Conservation (phyloP, 1,284 basidiomycete species). For the Leccinum solheimii region DNA sequence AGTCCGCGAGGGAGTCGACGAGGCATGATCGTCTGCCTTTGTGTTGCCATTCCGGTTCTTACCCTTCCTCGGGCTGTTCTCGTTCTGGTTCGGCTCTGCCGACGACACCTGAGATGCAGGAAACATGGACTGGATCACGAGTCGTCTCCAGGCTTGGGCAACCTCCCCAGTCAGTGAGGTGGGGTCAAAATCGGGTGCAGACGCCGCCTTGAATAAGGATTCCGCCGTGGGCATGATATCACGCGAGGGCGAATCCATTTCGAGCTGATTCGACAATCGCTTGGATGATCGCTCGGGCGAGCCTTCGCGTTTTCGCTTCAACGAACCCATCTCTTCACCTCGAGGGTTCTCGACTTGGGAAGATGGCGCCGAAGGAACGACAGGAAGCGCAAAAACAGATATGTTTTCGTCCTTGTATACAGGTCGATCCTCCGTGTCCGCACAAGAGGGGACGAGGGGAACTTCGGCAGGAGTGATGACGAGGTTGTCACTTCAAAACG, state of each 20-base stretch:
- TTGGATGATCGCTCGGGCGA: constrained; percentile 39
- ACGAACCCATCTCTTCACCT: constrained; percentile 7
- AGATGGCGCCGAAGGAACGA: constrained; percentile 35
- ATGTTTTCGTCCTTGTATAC: constrained; percentile 66
- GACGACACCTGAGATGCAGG: constrained; percentile 37
- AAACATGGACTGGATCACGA: constrained; percentile 59
- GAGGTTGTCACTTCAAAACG: constrained; percentile 46
- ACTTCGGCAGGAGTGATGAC: constrained; percentile 50
- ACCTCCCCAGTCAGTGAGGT: constrained; percentile 37
- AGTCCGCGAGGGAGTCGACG: constrained; percentile 11
- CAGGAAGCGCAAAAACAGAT: constrained; percentile 61
- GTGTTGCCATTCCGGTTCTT: constrained; percentile 1
- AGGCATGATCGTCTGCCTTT: neutral
- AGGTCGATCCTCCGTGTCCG: constrained; percentile 33
- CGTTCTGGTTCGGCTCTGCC: constrained; percentile 10
- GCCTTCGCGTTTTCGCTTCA: constrained; percentile 49
- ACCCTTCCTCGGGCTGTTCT: neutral
- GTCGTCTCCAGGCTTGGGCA: constrained; percentile 53
- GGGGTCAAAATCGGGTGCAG: constrained; percentile 39
- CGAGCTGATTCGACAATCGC: constrained; percentile 14
- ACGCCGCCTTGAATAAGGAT: constrained; percentile 24
- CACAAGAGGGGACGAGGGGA: constrained; percentile 31
- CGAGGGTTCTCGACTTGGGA: neutral
- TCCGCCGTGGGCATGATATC: neutral
- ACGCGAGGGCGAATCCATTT: neutral